Conservation (phyloP, 1,139 yeast species). For the Saccharomyces hybrid region DNA sequence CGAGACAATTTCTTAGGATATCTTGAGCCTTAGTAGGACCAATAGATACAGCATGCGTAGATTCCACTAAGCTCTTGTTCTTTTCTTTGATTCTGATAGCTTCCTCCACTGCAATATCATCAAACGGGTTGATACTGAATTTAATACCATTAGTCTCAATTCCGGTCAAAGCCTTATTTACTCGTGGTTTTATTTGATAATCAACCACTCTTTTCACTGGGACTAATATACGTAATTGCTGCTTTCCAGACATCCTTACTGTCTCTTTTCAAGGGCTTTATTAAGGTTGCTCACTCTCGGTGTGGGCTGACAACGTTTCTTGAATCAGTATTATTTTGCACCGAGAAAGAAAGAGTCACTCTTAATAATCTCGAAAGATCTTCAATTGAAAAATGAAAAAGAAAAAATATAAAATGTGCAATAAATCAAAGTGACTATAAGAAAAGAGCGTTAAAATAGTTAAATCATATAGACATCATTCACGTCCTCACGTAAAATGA, state of each 20-base stretch:
- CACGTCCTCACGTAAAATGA: slow-evolving; percentile 3
- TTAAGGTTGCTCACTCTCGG: not conserved
- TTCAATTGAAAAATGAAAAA: not conserved
- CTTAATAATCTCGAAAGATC: not conserved
- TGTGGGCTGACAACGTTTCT: not conserved
- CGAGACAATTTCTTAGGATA: slow-evolving; percentile 78
- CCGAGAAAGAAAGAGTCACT: not conserved
- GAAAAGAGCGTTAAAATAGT: not conserved
- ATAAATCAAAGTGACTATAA: not conserved
- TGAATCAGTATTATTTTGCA: not conserved
- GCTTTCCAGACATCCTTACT: not conserved
- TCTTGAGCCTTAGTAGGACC: slow-evolving; percentile 88
- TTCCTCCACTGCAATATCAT: slow-evolving; percentile 94
- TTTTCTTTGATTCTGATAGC: slow-evolving; percentile 71
- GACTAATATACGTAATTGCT: slow-evolving; percentile 64
- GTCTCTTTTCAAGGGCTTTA: slow-evolving; percentile 10
- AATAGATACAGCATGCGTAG: slow-evolving; percentile 84
- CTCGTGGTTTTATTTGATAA: slow-evolving; percentile 86
- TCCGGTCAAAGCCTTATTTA: slow-evolving; percentile 78
- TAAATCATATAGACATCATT: not conserved
- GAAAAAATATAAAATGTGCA: slow-evolving; percentile 2
- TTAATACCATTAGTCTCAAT: slow-evolving; percentile 87
- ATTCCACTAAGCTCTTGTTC: slow-evolving; percentile 64
- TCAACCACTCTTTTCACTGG: slow-evolving; percentile 95
- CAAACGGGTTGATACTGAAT: slow-evolving; percentile 91